Percentiles rank a stretch among this genome's conserved stretches.
Evolutionary conservation across 306 rosid genomes (phyloP).

Genomic region (Pyrus pyrifolia): DNA sequence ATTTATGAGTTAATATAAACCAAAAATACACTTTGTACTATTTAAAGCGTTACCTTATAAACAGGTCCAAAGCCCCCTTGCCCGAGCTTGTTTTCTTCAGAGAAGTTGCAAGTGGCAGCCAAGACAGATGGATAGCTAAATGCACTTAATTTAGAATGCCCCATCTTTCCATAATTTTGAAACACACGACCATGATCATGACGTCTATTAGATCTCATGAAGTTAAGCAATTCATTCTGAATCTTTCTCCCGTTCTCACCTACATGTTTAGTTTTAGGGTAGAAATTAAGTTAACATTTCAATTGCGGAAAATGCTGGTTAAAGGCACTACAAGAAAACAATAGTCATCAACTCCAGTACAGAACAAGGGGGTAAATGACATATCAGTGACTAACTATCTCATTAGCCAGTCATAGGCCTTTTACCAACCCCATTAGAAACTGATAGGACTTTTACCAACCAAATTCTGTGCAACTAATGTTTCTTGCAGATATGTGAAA

Average conservation of each 20-base stretch:
- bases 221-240: not conserved
- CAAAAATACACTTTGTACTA: not conserved
- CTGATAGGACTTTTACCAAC: no score
- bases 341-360: no score
- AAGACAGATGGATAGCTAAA: conserved; percentile 7
- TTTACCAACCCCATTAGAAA: no score
- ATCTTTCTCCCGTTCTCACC: not conserved
- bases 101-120: not conserved
- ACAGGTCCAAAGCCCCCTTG: conserved; percentile 3
- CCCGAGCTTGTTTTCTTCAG: not conserved
- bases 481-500: not conserved
- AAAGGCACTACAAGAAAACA: not conserved
- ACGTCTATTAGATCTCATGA: not conserved
- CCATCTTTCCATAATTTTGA: not conserved
- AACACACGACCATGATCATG: not conserved
- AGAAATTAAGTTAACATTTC: not conserved
- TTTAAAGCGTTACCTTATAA: not conserved
- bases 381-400: no score
- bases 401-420: no score
- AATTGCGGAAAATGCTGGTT: not conserved
- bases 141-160: not conserved
- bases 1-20: not conserved
- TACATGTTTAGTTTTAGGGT: not conserved
- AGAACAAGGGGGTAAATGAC: no score
- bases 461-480: no score